Evolutionary conservation across 768 basidiomycete species (phyloP).

Genomic region (Lyophyllum decastes): DNA sequence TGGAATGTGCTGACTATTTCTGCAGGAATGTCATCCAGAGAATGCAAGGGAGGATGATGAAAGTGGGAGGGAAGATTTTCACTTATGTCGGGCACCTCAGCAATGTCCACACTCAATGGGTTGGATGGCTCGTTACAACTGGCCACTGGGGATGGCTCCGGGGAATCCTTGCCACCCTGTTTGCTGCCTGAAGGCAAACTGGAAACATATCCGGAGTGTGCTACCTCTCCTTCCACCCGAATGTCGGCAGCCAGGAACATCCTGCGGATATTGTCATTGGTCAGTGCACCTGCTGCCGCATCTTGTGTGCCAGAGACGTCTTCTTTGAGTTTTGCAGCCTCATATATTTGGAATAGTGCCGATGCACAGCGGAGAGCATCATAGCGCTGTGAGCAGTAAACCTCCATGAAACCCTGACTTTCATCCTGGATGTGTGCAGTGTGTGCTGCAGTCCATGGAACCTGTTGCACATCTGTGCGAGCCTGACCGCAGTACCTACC

Average conservation of each 20-base stretch:
- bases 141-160: neutral
- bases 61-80: neutral
- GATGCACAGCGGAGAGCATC: neutral
- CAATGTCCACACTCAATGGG: neutral
- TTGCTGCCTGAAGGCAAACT: neutral
- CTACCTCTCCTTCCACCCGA: neutral
- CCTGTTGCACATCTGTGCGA: neutral
- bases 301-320: neutral
- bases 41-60: neutral
- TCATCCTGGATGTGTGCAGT: neutral
- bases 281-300: neutral
- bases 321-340: neutral
- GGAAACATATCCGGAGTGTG: neutral
- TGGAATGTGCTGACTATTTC: neutral
- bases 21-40: neutral
- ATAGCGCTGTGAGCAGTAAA: neutral
- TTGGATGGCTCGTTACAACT: neutral
- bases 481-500: neutral
- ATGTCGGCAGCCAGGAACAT: neutral
- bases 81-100: neutral
- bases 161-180: neutral
- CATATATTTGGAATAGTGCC: neutral
- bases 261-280: neutral
- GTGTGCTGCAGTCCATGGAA: neutral
- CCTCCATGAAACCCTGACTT: neutral